Percentiles rank a stretch among this genome's conserved stretches.
Conservation (phyloP, 371 early-diverging fungal genomes). For the Zancudomyces culisetae region DNA sequence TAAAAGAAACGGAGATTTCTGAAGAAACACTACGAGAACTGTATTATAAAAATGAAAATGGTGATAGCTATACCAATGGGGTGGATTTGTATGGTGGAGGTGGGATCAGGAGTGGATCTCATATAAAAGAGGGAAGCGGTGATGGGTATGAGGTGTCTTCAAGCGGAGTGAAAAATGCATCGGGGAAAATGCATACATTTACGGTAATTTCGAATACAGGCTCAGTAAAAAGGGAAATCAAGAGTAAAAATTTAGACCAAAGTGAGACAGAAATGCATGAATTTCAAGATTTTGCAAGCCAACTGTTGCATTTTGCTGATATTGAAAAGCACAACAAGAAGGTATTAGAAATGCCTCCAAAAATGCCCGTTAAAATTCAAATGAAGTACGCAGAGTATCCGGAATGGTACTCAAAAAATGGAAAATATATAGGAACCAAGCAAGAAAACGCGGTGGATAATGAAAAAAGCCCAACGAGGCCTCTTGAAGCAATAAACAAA, state of each 20-base stretch:
- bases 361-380: not conserved
- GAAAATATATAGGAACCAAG: not conserved
- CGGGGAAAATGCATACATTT: not conserved
- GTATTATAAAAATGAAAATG: not conserved
- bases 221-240: not conserved
- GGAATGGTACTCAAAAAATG: not conserved
- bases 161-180: not conserved
- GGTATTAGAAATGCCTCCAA: not conserved
- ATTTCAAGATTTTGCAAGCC: slow-evolving; percentile 3
- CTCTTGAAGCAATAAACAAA: too few species aligned
- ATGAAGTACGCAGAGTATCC: not conserved
- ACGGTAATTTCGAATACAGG: not conserved
- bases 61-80: not conserved
- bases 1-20: slow-evolving; percentile 14
- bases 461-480: too few species aligned
- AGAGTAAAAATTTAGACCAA: not conserved
- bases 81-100: not conserved
- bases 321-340: slow-evolving; percentile 16
- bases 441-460: not conserved
- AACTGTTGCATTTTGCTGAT: slow-evolving; percentile 16
- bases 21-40: not conserved
- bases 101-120: not conserved
- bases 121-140: not conserved
- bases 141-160: not conserved
- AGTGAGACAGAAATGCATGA: not conserved